Base-by-base conservation (phyloP, 768 basidiomycete species). In the Brasilioporus rufonigricans region DNA sequence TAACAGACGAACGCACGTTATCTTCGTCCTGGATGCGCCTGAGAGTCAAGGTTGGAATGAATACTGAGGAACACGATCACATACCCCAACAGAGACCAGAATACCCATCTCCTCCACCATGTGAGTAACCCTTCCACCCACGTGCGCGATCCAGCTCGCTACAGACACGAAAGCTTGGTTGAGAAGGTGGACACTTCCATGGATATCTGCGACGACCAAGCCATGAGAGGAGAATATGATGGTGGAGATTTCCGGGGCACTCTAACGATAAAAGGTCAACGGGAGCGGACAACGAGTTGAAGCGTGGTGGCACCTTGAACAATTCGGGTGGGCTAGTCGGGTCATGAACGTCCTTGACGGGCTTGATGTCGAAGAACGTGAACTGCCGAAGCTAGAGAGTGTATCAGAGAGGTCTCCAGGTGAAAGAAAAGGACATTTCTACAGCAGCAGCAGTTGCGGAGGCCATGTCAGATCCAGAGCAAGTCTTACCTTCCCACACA, bases 11-110 rank as follows among this genome's bases (percentile, higher is more conserved):
- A 13, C 83, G 77, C 14, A 84, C 74, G 5, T 77, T 63, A 50
- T 85, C 83, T 67, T 95, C 91, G 73, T 94, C 92, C 91, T 93
- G 65, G 36, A 21, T 23, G 39, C 8, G 46, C 5, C 24, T 23
- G 40, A 31, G n/a, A 48, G 56, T 71, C 43, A 60, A 24, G 26
- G 14, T 31, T 55, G 48, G 59, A 53, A 47, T 11, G 41, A 38
- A 47, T 29, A 2, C 4, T 8, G 10, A 49, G 5, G 43, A 41
- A 44, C 18, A 43, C 7, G 46, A 33, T 36, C 21, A 79, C 89
- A 48, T 64, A 94, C 93, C 29, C 95, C 96, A 23, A 98, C 77
- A 4, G 93, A 92, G n/a, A 98, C 77, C 27, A 98, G 75, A 38
- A 94, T 76, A 0, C 89, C 90, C 60, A 83, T 84, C 45, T 81